Percentiles rank a stretch among this genome's conserved stretches.
Evolutionary conservation across 2,329 filamentous ascomycete species (phyloP).

Genomic region (Graphilbum sp.): DNA sequence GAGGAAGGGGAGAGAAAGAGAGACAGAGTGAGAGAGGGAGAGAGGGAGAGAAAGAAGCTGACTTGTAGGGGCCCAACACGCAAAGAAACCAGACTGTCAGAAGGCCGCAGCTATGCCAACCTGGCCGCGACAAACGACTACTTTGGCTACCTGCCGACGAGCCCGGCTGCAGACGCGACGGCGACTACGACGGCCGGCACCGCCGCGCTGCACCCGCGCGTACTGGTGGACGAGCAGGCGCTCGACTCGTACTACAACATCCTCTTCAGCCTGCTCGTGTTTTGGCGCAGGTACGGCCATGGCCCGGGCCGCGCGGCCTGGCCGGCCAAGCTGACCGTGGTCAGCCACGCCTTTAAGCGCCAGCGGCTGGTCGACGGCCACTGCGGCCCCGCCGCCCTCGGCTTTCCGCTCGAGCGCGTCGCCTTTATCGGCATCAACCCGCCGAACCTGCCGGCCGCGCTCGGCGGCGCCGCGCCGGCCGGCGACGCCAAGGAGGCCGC

Average conservation of each 20-base stretch:
- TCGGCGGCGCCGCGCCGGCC: conserved; percentile 14
- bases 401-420: conserved; percentile 27
- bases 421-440: conserved; percentile 50
- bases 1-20: too few relatives aligned
- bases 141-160: conserved; percentile 22
- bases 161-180: conserved; percentile 1
- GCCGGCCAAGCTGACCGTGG: conserved; percentile 41
- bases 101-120: conserved; percentile 47
- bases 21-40: too few relatives aligned
- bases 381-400: conserved; percentile 36
- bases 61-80: conserved; percentile 43
- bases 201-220: conserved; percentile 13
- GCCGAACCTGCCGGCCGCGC: conserved; percentile 18
- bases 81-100: conserved; percentile 34
- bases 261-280: conserved; percentile 50
- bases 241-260: conserved; percentile 81
- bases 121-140: conserved; percentile 29
- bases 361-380: conserved; percentile 46
- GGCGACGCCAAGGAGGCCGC: conserved; percentile 19
- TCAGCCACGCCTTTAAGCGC: conserved; percentile 56
- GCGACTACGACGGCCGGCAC: background rate
- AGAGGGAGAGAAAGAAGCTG: too few relatives aligned
- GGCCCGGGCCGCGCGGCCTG: conserved; percentile 19
- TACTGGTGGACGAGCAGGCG: conserved; percentile 52
- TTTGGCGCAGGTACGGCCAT: conserved; percentile 30